Percentiles rank a stretch among this genome's conserved stretches.
phyloP scores from a whole-genome alignment of 179 eudicot species.

The Amaranthus tricolor region DNA sequence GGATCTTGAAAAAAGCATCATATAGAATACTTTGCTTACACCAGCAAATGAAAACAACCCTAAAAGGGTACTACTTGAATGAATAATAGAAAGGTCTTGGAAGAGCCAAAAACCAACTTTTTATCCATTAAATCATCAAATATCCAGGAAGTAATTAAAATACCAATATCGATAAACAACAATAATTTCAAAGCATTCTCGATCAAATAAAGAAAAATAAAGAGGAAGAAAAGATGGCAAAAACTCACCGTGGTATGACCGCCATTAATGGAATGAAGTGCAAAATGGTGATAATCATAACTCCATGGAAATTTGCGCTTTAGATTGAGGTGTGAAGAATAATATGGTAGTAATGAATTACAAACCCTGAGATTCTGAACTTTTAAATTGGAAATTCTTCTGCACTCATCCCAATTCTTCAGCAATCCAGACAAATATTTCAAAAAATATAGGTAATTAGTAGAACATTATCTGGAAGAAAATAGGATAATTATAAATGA shows the following conservation, averaged over 20 bases:
- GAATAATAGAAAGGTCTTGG: no score
- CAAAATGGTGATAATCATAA: slow-evolving; percentile 1
- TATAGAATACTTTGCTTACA: not conserved
- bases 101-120: not conserved
- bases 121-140: not conserved
- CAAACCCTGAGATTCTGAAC: not conserved
- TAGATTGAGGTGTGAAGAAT: not conserved
- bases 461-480: not conserved
- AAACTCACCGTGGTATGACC: slow-evolving; percentile 20
- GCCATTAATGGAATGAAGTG: slow-evolving; percentile 12
- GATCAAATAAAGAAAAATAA: not conserved
- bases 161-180: not conserved
- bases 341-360: not conserved
- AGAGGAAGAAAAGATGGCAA: not conserved
- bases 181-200: not conserved
- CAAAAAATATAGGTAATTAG: not conserved
- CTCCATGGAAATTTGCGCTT: not conserved
- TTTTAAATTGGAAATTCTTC: not conserved
- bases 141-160: not conserved
- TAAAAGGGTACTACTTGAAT: not conserved
- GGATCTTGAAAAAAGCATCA: not conserved
- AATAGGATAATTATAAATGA: not conserved
- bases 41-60: not conserved
- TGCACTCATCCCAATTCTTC: slow-evolving; percentile 8
- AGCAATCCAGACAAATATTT: not conserved